These are phyloP conservation scores for Trichoderma sp. DNA, from an alignment of 2,329 filamentous ascomycete genomes.

Conservation along the genomic window DNA sequence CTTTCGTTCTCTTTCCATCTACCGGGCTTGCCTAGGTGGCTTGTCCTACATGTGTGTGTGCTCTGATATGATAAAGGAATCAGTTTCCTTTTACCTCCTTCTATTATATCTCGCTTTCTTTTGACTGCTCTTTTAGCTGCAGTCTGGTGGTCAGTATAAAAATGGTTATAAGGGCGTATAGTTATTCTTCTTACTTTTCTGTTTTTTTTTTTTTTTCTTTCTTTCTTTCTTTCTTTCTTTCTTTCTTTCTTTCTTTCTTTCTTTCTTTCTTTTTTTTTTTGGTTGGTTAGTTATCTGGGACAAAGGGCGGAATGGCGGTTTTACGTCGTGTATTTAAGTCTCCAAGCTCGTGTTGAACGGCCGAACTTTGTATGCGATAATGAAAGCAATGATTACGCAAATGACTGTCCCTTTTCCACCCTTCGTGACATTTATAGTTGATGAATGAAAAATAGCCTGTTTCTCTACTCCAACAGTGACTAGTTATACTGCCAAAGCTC, in stretches of 20 bases:
- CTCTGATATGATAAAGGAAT: background rate
- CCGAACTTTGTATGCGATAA: conserved; percentile 22
- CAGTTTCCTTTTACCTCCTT: background rate
- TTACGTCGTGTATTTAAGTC: conserved; percentile 21
- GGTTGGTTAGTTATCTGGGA: background rate
- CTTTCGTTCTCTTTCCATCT: background rate
- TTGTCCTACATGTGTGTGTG: background rate
- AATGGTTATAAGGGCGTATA: conserved; percentile 16
- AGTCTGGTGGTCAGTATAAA: conserved; percentile 24
- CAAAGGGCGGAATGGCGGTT: conserved; percentile 3
- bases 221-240: background rate
- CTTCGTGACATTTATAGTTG: too few species aligned
- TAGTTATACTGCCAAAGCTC: too few species aligned
- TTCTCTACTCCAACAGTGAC: too few species aligned
- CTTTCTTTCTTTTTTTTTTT: background rate
- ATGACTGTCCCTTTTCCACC: background rate
- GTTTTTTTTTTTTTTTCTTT: background rate
- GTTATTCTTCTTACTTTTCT: background rate
- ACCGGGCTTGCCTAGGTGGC: background rate
- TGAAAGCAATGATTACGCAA: conserved; percentile 24
- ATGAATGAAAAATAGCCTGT: too few species aligned
- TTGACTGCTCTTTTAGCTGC: background rate
- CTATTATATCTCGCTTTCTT: conserved; percentile 15
- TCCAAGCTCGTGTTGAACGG: conserved; percentile 18
- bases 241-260: background rate